Evolutionary conservation across 495 filamentous ascomycete genomes (phyloP).

Genomic region (Penicillium lividum): DNA sequence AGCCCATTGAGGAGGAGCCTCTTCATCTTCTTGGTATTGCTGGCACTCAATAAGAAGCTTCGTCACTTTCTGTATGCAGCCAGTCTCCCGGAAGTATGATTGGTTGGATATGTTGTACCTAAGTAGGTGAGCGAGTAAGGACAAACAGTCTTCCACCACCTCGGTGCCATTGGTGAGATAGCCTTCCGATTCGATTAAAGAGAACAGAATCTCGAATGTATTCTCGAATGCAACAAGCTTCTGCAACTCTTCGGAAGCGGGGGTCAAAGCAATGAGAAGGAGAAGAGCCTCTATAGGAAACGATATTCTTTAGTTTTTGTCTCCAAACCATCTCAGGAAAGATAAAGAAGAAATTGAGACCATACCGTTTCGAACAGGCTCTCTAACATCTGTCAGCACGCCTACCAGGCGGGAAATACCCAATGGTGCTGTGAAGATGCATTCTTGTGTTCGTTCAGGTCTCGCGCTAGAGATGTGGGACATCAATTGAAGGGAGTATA

Average conservation of each 20-base stretch:
- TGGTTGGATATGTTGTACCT: conserved; percentile 89
- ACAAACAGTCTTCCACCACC: conserved; percentile 91
- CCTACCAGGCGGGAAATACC: conserved; percentile 86
- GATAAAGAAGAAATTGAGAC: neutral
- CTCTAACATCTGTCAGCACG: conserved; percentile 78
- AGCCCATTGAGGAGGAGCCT: conserved; percentile 69
- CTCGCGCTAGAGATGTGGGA: conserved; percentile 81
- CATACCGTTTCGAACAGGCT: conserved; percentile 86
- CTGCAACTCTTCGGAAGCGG: conserved; percentile 77
- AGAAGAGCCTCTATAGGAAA: conserved; percentile 59
- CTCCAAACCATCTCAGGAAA: neutral
- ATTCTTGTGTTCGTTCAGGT: conserved; percentile 94
- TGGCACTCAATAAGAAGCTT: conserved; percentile 67
- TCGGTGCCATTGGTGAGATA: conserved; percentile 83
- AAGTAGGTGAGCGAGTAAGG: conserved; percentile 87
- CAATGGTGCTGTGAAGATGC: conserved; percentile 81
- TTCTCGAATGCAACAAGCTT: conserved; percentile 95
- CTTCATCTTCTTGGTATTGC: conserved; percentile 54
- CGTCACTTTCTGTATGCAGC: conserved; percentile 73
- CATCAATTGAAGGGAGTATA: conserved; percentile 91
- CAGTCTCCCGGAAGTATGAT: conserved; percentile 89
- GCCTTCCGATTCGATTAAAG: conserved; percentile 78
- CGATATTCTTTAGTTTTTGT: conserved; percentile 17
- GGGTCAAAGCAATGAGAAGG: conserved; percentile 68
- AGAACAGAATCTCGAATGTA: conserved; percentile 84